These are phyloP conservation scores for Pleoardoris graminearum DNA, from an alignment of 2,329 filamentous ascomycete genomes.

Conservation along the genomic window DNA sequence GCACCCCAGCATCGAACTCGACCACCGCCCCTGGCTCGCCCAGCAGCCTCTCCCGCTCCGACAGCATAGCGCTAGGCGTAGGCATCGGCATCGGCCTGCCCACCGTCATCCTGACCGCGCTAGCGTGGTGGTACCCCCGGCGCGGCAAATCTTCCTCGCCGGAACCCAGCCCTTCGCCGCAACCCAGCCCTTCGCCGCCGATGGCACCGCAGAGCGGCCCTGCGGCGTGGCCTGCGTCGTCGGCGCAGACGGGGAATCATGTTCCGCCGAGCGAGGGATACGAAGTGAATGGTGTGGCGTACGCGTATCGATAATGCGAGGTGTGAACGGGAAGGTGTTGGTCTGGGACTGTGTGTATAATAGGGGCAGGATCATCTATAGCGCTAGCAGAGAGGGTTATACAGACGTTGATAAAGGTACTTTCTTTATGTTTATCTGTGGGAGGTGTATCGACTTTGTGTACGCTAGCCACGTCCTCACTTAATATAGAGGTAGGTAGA, in stretches of 20 bases:
- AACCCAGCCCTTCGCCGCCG: neutral
- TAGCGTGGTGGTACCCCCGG: neutral
- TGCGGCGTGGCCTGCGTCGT: neutral
- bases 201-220: neutral
- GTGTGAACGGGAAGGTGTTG: no score
- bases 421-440: no score
- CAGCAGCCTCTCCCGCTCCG: neutral
- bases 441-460: no score
- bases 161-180: neutral
- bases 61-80: neutral
- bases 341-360: no score
- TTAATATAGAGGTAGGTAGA: no score
- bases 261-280: neutral
- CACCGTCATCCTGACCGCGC: neutral
- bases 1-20: neutral
- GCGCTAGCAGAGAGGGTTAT: no score
- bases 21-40: no score
- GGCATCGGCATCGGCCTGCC: slow-evolving; percentile 1
- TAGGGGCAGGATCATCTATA: no score
- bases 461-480: no score
- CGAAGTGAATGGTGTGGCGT: neutral
- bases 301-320: neutral
- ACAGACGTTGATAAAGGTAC: no score
- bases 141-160: neutral
- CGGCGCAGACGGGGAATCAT: neutral